Evolutionary conservation across 768 basidiomycete species (phyloP).

Genomic region (Austroboletus festivus): DNA sequence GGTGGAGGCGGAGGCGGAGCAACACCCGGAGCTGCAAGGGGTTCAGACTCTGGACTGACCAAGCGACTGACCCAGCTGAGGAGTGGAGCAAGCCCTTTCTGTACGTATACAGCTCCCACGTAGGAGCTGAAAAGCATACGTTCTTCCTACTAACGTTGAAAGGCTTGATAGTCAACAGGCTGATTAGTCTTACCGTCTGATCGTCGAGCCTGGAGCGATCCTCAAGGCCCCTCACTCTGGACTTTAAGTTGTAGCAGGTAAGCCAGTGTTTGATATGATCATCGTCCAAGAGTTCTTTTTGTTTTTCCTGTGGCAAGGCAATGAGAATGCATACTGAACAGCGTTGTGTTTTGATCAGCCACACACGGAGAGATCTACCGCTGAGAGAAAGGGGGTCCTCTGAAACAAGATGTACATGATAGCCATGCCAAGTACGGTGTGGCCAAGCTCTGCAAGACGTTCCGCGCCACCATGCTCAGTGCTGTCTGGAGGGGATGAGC

Average conservation of each 20-base stretch:
- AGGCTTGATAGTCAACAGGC: neutral
- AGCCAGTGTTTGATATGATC: conserved; percentile 48
- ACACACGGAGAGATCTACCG: conserved; percentile 44
- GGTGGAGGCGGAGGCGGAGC: conserved; percentile 19
- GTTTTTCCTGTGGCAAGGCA: conserved; percentile 16
- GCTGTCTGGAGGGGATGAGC: conserved; percentile 35
- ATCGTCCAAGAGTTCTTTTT: conserved; percentile 34
- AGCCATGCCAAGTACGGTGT: conserved; percentile 47
- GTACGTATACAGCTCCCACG: conserved; percentile 63
- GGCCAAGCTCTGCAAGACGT: conserved; percentile 59
- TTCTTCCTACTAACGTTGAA: conserved; percentile 44
- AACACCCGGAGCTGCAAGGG: conserved; percentile 18
- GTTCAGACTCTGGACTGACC: conserved; percentile 45
- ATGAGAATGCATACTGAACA: neutral
- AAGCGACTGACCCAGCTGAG: conserved; percentile 59
- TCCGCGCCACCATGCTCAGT: conserved; percentile 53
- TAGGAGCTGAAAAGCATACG: conserved; percentile 56
- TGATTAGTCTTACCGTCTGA: conserved; percentile 30
- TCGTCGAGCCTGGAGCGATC: conserved; percentile 35
- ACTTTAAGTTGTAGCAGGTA: conserved; percentile 46
- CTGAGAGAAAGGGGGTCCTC: conserved; percentile 41
- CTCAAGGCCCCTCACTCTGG: conserved; percentile 49
- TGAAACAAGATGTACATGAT: conserved; percentile 50
- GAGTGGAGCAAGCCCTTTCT: conserved; percentile 47
- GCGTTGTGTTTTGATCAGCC: neutral